A percentile compares a stretch with the other conserved stretches of the same genome.
Evolutionary conservation across 306 rosid species (phyloP).

Genomic region (Lablab purpureus): DNA sequence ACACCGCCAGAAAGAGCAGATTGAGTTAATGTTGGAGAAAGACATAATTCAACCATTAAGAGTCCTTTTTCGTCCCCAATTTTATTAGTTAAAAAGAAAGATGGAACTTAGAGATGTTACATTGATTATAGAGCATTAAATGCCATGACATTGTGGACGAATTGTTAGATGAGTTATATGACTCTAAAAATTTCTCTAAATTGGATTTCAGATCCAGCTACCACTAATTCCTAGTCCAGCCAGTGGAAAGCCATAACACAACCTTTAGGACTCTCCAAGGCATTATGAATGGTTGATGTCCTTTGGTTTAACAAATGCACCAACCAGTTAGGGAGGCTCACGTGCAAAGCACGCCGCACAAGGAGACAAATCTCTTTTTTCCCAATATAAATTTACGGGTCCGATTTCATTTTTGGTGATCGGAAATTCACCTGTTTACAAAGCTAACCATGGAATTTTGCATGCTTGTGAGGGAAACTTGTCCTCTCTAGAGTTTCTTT

Average conservation of each 20-base stretch:
- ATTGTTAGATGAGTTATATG: background rate
- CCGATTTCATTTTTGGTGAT: too few species aligned
- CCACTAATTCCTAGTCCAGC: background rate
- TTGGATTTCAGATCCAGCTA: background rate
- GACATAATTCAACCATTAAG: background rate
- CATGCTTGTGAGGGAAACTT: background rate
- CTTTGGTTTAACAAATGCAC: too few species aligned
- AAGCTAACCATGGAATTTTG: background rate
- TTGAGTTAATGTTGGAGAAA: background rate
- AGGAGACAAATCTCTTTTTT: too few species aligned
- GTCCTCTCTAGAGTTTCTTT: background rate
- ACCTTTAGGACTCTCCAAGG: too few species aligned
- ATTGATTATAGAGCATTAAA: background rate
- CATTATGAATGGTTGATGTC: too few species aligned
- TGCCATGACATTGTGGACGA: background rate
- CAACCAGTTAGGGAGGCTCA: too few species aligned
- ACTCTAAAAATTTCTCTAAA: background rate
- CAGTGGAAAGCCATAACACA: too few species aligned
- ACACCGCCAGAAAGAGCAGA: background rate
- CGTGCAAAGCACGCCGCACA: too few species aligned
- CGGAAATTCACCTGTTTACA: too few species aligned
- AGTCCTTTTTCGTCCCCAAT: background rate
- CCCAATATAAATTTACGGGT: too few species aligned
- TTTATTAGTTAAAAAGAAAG: background rate
- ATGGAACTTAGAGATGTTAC: background rate